phyloP scores from a whole-genome alignment of 2,329 filamentous ascomycete genomes.

The Fusarium guadeloupense region DNA sequence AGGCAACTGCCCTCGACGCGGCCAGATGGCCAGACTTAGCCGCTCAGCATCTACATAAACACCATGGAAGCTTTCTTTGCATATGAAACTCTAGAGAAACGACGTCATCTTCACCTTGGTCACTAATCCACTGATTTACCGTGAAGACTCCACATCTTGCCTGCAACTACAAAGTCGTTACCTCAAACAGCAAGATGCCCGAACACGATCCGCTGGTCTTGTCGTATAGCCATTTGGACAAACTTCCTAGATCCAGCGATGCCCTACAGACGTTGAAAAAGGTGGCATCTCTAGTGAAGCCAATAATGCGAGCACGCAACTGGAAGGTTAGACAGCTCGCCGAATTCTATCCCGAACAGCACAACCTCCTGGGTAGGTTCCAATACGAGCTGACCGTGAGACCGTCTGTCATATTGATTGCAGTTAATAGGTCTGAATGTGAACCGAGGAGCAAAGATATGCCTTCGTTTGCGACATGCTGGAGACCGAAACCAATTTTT shows the following conservation, averaged over 20 bases:
- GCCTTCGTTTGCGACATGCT: slow-evolving; percentile 81
- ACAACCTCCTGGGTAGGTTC: slow-evolving; percentile 78
- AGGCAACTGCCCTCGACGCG: slow-evolving; percentile 42
- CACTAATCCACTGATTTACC: neutral
- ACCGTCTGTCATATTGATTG: neutral
- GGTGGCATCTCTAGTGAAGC: slow-evolving; percentile 89
- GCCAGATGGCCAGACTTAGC: slow-evolving; percentile 10
- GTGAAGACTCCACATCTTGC: slow-evolving; percentile 12
- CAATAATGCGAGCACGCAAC: slow-evolving; percentile 86
- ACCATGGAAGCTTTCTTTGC: neutral
- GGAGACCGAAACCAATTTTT: slow-evolving; percentile 80
- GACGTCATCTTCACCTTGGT: slow-evolving; percentile 9
- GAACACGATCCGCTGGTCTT: slow-evolving; percentile 55
- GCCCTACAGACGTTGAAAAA: slow-evolving; percentile 74
- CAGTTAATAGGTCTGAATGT: slow-evolving; percentile 73
- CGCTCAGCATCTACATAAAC: neutral
- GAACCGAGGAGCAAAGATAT: slow-evolving; percentile 80
- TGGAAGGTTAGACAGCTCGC: slow-evolving; percentile 83
- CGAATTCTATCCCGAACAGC: slow-evolving; percentile 84
- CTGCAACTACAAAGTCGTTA: neutral
- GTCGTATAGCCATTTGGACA: slow-evolving; percentile 59
- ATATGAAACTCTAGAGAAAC: neutral
- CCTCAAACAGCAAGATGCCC: slow-evolving; percentile 26
- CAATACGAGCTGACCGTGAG: slow-evolving; percentile 6
- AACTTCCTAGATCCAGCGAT: slow-evolving; percentile 58